Evolutionary conservation across 768 basidiomycete species (phyloP), one percentile per base, ranked within the genome.

Genomic region (Russula dissimulans): DNA sequence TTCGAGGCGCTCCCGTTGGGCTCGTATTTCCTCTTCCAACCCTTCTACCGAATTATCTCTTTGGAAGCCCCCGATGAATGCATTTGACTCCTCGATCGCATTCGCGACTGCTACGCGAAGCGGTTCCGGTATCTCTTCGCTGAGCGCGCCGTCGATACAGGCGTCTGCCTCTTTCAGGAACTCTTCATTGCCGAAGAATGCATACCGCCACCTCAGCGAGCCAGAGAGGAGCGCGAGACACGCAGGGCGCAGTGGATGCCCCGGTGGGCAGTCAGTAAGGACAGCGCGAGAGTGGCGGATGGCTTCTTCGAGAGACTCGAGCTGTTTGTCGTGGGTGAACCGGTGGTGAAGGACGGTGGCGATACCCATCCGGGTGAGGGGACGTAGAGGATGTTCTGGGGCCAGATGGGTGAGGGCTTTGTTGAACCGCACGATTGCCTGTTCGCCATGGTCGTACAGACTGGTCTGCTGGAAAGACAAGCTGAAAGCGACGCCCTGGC

Each of bases 191-290:
- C 58, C 52, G 31, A 54, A 59, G 52, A 41, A 54, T 17, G 52
- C 46, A 39, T 41, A 31, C 17, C 52, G 58, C 45, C 36, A 52
- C 45, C 39, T 46, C 15, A 54, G 52, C 8, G 38, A 46, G 8
- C 10, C 15, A 7, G 58, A 44, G 41, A 59, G 52, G 52, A 54
- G 52, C n/a, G 52, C 12, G 38, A 59, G 52, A 50, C 58, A 59
- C 14, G 8, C n/a, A 3, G 58, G 45, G 14, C 45, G 58, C 4
- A 54, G 36, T 9, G n/a, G n/a, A 18, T 59, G 38, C 3, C 45
- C 58, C 12, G 58, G 52, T 5, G 58, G 52, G 4, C 36, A 59
- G 12, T 29, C 38, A 29, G 9, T 17, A 14, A 59, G 38, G 14
- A 9, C 31, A 6, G 39, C 31, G 34, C 52, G 58, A 14, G 45